phyloP scores from a whole-genome alignment of 1,284 basidiomycete genomes.

The Meripilus lineatus region DNA sequence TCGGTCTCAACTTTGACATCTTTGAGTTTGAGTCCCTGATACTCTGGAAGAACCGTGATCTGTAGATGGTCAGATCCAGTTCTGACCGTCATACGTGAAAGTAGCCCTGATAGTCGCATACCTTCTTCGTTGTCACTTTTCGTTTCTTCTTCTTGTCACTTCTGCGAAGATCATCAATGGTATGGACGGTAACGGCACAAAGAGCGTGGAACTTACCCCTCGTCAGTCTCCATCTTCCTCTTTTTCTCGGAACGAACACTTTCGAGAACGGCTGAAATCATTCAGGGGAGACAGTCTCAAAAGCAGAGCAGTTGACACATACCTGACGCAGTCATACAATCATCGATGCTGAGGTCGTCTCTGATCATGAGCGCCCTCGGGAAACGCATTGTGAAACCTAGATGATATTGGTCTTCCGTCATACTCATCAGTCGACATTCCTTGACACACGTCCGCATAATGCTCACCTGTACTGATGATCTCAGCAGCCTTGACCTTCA shows the following conservation, averaged over 20 bases:
- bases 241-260: slow-evolving; percentile 59
- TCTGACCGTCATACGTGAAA: not conserved
- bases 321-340: slow-evolving; percentile 71
- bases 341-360: slow-evolving; percentile 61
- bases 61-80: slow-evolving; percentile 24
- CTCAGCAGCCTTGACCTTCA: slow-evolving; percentile 89
- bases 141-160: slow-evolving; percentile 57
- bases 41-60: slow-evolving; percentile 59
- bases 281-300: not conserved
- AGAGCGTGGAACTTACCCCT: slow-evolving; percentile 34
- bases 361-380: slow-evolving; percentile 80
- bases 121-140: slow-evolving; percentile 43
- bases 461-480: slow-evolving; percentile 65
- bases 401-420: slow-evolving; percentile 60
- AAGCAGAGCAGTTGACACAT: slow-evolving; percentile 13
- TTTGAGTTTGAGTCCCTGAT: slow-evolving; percentile 57
- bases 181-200: not conserved
- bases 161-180: not conserved
- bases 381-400: slow-evolving; percentile 81
- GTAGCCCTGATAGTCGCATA: slow-evolving; percentile 16
- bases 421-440: not conserved
- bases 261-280: slow-evolving; percentile 45
- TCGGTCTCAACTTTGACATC: slow-evolving; percentile 54
- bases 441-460: not conserved
- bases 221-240: slow-evolving; percentile 61